Evolutionary conservation across 192 early-diverging fungal species (phyloP), one percentile per base, ranked within the genome.

Genomic region (Coemansia sp.): DNA sequence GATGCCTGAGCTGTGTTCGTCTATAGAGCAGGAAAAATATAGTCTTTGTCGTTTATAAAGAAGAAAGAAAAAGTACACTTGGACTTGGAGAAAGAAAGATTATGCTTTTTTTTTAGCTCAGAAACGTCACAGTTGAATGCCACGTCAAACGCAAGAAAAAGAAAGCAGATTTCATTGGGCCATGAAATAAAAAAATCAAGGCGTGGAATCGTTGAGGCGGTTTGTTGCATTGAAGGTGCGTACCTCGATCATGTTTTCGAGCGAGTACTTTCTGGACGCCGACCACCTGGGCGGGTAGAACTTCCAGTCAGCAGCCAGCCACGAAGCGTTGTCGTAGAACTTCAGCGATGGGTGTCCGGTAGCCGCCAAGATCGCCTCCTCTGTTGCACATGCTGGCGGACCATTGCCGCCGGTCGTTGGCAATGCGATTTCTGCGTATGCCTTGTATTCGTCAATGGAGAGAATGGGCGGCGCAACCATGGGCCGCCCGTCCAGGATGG

Each of bases 231-330:
- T 87, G 40, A 87, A 87, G 2, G 79, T 77, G 25, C 85, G 83
- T 47, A 90, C 79, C 62, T 86, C 61, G 5, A 88, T 61, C 57
- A 82, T 78, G 47, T 87, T 82, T 59, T 87, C 83, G 65, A 90
- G 64, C 69, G 83, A 84, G 73, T 90, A 88, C 57, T 84, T 86
- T 59, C 81, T 81, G 47, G 85, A 87, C 38, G 83, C 84, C 23
- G 83, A 73, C 44, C 81, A 72, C 27, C 79, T 56, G 0, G 65
- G 66, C 6, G 83, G 81, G 41, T 68, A 40, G 6, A 74, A 68
- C 23, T 64, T 50, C 72, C 82, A 69, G 11, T 68, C 77, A 6
- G 68, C 55, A 27, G 82, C 70, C 34, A 63, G 55, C 52, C 59
- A 59, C 10, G 62, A 63, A 34, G 58, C 55, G 45, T n/a, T n/a